A percentile compares a stretch with the other conserved stretches of the same genome.
Conservation (phyloP, 2,329 filamentous ascomycete genomes). For the Tolypocladium paradoxum region DNA sequence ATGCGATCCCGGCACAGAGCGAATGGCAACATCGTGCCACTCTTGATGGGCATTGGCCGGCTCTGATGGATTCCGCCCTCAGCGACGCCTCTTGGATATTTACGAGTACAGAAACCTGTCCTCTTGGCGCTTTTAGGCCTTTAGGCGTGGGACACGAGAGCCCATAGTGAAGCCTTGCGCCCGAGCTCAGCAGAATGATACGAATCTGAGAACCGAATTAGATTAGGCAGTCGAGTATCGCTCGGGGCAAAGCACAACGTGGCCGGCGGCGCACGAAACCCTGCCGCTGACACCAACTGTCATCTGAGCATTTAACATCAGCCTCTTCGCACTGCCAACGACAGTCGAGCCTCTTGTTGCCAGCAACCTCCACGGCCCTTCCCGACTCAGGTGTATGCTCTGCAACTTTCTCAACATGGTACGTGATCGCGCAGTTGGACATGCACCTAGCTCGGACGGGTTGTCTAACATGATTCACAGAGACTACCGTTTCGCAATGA, state of each 20-base stretch:
- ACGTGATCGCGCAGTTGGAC: background rate
- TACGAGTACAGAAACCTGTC: no score
- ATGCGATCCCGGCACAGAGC: background rate
- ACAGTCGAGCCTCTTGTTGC: background rate
- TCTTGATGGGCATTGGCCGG: background rate
- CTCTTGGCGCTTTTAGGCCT: background rate
- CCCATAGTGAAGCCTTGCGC: background rate
- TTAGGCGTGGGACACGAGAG: background rate
- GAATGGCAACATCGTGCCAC: background rate
- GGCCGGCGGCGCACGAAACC: background rate
- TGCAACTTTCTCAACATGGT: background rate
- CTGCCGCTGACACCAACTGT: background rate
- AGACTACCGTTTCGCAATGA: background rate
- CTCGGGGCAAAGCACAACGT: background rate
- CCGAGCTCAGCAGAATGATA: background rate
- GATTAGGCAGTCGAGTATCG: background rate
- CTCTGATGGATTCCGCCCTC: no score
- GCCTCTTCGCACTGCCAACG: background rate
- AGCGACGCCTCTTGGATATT: background rate
- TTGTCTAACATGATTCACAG: background rate
- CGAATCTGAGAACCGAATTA: background rate
- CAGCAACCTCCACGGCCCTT: background rate
- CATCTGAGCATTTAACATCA: background rate
- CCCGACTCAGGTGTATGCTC: no score
- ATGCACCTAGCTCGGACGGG: background rate